Evolutionary conservation across 768 basidiomycete genomes (phyloP), one percentile per base, ranked within the genome.

Genomic region (Leccinum boreale): DNA sequence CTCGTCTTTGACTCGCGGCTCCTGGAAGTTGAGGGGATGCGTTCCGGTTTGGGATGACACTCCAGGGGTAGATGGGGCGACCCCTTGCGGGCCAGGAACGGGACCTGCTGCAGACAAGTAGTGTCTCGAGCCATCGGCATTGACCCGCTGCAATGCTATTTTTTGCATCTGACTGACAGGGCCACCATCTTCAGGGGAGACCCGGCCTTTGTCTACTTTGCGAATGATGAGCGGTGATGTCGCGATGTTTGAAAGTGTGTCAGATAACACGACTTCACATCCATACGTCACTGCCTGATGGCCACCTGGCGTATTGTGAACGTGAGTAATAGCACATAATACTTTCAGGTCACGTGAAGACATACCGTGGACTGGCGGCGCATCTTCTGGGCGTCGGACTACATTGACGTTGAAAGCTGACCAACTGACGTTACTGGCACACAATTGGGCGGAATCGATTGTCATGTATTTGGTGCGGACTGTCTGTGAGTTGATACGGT

Each of bases 381-480:
- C 75, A 62, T 89, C 88, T 60, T 85, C 82, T 55, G 85, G 84
- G 52, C 86, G 84, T 54, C 86, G 87, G 50, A 94, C 82, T 56
- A 96, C 89, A 70, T 92, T 92, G 67, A 96, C 90, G 68, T 89
- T 92, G 78, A 96, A 95, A 35, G 94, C 93, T 56, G 92, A 92
- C 94, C 94, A 96, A 48, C 89, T 82, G 62, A 90, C 79, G 70
- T 93, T 94, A 73, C 89, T 92, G n/a, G 93, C 91, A 74, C 89
- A 89, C 57, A 93, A 76, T 67, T 87, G 85, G 52, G 82, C 85
- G 64, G 86, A 84, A 64, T 95, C 92, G 70, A 95, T 87, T 55
- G 90, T 92, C 91, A 98, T 94, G 74, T 95, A 98, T 78, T 96
- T 96, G 57, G 94, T 97, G 69, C 94, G 88, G 58, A 96, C 94